Conservation (phyloP, 1,284 basidiomycete genomes). For the Rhodotorula sp. region DNA sequence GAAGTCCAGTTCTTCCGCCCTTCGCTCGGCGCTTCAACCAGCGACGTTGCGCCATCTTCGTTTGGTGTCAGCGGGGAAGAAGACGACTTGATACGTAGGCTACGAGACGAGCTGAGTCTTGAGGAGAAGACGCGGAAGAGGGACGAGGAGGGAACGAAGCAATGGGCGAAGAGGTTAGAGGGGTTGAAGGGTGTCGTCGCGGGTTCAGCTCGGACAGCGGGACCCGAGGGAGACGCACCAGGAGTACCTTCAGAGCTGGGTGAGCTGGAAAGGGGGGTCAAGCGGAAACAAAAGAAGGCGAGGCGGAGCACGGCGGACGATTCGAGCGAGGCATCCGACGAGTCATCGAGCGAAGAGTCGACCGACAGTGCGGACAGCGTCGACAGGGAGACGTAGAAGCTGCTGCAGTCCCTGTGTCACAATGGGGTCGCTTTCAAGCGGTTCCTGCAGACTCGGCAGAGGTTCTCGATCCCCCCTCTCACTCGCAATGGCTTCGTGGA, state of each 20-base stretch:
- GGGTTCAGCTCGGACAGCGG: not conserved
- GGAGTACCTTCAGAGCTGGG: not conserved
- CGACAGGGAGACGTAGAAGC: not conserved
- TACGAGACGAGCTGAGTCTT: conserved; percentile 6
- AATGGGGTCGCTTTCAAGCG: too few species aligned
- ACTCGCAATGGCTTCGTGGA: not conserved
- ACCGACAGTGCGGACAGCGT: not conserved
- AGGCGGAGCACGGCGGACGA: not conserved
- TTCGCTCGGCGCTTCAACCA: not conserved
- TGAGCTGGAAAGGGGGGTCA: not conserved
- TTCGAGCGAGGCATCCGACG: not conserved
- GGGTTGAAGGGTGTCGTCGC: not conserved
- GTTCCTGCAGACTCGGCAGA: not conserved
- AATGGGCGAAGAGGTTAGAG: conserved; percentile 8
- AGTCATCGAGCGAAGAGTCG: not conserved
- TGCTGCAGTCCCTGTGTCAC: too few species aligned
- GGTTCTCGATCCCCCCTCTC: too few species aligned
- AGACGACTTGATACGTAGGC: conserved; percentile 9
- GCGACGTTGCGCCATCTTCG: not conserved
- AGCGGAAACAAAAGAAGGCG: not conserved
- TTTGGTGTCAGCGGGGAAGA: not conserved
- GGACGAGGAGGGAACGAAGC: not conserved
- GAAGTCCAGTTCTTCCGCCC: conserved; percentile 22
- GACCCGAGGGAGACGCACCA: not conserved
- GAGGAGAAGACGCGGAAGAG: not conserved